Base-by-base conservation (phyloP, 2,329 filamentous ascomycete genomes). In the Fusarium albosuccineum region DNA sequence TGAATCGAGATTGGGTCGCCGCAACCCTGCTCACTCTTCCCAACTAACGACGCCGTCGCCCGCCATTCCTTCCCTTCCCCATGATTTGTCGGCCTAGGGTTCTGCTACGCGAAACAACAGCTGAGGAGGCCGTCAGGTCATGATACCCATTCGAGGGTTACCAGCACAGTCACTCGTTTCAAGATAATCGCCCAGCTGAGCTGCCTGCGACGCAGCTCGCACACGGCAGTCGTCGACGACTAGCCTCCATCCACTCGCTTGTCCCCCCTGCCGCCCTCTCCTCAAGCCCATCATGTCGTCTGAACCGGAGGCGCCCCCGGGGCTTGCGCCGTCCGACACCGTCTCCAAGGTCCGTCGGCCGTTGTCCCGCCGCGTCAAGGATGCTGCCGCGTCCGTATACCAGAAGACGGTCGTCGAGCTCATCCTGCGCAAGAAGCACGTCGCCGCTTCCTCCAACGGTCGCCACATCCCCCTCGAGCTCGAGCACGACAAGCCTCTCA, bases 381-480 rank as follows among this genome's bases (percentile, higher is more conserved):
- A 68, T 56, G 67, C 54, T 14, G 65, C 69, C 16, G 57, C 54
- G 29, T 48, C 61, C 6, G 33, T 76, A 22, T 83, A 83, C 61
- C 77, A 78, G 52, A 78, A 72, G 60, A 75, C 79, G 52, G 67
- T 86, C 30, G 74, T 82, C 62, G 79, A 85, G 64, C 76, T 84
- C 29, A 77, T 92, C 33, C 76, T 91, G n/a, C 83, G 87, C 48
- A 89, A 89, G 66, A 86, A 91, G 70, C 87, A 90, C 5, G 83
- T 94, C 40, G 88, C 87, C 10, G 88, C 90, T 3, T 93, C 89
- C 60, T 88, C 90, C 67, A 90, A 95, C 76, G 93, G 93, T 33
- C 81, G 83, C 11, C 81, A 79, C 57, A 78, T 86, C 22, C 82
- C 82, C 6, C 75, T 85, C 37, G 72, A 72, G 51, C 70, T 82